Percentiles rank a stretch among this genome's conserved stretches.
phyloP scores from a whole-genome alignment of 2,329 filamentous ascomycete genomes.

The Volutella citrinella region DNA sequence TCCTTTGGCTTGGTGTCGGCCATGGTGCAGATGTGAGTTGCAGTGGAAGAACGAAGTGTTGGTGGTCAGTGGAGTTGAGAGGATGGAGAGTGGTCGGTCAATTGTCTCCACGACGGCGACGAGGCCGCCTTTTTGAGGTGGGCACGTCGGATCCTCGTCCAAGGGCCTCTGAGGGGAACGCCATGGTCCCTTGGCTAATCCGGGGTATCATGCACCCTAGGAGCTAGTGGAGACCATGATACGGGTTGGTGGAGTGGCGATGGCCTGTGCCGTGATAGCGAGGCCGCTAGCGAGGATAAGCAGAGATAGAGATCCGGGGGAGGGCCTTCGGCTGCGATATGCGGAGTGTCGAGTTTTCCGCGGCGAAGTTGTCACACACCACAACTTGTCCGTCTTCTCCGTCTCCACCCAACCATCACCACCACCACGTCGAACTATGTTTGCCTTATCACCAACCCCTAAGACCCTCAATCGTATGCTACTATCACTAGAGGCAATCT shows the following conservation, averaged over 20 bases:
- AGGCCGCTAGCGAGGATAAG: conserved; percentile 10
- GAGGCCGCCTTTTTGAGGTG: conserved; percentile 15
- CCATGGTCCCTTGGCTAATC: too few relatives aligned
- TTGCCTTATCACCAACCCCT: too few relatives aligned
- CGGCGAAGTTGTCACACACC: conserved; percentile 14
- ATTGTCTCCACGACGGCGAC: conserved; percentile 6
- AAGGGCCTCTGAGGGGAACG: too few relatives aligned
- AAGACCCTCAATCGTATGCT: too few relatives aligned
- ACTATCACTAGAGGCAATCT: too few relatives aligned
- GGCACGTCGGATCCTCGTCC: too few relatives aligned
- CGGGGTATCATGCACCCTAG: conserved; percentile 19
- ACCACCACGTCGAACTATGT: too few relatives aligned
- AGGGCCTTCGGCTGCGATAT: too few relatives aligned
- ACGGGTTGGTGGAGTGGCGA: conserved; percentile 2
- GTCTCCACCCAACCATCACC: too few relatives aligned
- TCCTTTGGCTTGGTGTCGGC: conserved; percentile 15
- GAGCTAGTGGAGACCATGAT: conserved; percentile 14
- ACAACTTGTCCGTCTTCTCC: too few relatives aligned
- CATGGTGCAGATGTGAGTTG: conserved; percentile 10
- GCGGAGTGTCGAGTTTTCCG: too few relatives aligned
- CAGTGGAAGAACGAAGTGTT: neutral
- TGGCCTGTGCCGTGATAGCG: conserved; percentile 1
- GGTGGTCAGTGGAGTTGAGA: neutral
- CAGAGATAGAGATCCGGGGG: too few relatives aligned
- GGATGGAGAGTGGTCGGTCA: conserved; percentile 3